Base-by-base conservation (phyloP, 441 rosid species). In the Daphne laureola region DNA sequence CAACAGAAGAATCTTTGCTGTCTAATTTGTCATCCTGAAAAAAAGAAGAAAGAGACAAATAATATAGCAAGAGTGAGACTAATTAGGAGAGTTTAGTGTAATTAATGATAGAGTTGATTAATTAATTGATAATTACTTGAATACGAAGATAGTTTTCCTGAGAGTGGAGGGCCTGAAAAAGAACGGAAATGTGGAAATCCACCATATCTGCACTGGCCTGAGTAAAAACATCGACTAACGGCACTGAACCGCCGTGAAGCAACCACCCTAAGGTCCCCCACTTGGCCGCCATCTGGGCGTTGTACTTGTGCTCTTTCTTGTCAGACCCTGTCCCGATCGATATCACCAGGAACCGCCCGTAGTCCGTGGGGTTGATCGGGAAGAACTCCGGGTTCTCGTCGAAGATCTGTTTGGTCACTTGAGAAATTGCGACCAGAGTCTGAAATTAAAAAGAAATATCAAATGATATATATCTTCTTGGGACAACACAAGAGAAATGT, bases 171-270 rank as follows among this genome's bases (percentile, higher is more conserved):
- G 87, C 90, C 63, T 71, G 67, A 44, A 86, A 86, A 7, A 80
- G 75, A 0, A 66, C 64, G 38, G 70, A 62, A 36, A 78, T 70
- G 58, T 81, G 85, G 46, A 66, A 75, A 54, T 88, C 79, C 44
- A 90, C 93, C 92, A 86, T 80, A 60, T 84, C 87, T 1, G 75
- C 63, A 14, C 85, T 77, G 4, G 92, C 84, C 65, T 81, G 75
- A 25, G 27, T 67, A 54, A 75, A 89, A 55, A 75, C 76, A 63
- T 81, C 83, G 3, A 81, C 56, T 45, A 86, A 23, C 2, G 89
- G 90, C n/a, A 79, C 70, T 5, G 74, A 70, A 8, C 76, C 78
- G 5, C 57, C 59, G 12, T 65, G 25, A 44, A 67, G 64, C 55
- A 86, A 61, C 92, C 92, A 86, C 17, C 73, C 62, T 55, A 81